Conservation (phyloP, 2,329 filamentous ascomycete species). For the Fonsecaea monophora region DNA sequence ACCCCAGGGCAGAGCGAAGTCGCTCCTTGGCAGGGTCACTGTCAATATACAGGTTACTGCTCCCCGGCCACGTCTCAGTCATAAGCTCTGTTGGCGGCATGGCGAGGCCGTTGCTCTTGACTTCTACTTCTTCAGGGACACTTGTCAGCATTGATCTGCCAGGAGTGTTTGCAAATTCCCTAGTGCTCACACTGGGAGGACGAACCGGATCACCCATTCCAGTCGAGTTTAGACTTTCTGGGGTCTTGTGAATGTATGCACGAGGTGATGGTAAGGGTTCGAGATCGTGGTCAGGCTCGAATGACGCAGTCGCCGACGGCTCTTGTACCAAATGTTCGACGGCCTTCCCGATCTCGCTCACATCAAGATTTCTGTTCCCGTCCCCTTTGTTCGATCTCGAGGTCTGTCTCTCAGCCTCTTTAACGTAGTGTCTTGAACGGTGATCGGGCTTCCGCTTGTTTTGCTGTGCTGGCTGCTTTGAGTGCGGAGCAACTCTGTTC, state of each 20-base stretch:
- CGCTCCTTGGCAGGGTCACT: slow-evolving; percentile 10
- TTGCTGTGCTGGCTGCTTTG: background rate
- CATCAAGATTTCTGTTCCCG: background rate
- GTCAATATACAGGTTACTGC: slow-evolving; percentile 18
- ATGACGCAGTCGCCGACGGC: background rate
- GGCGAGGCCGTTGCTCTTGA: slow-evolving; percentile 13
- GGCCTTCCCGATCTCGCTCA: background rate
- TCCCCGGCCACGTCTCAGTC: slow-evolving; percentile 4
- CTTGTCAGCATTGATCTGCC: slow-evolving; percentile 28
- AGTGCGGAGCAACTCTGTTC: background rate
- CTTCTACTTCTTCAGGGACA: slow-evolving; percentile 29
- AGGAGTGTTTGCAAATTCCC: slow-evolving; percentile 36
- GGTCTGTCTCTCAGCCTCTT: background rate
- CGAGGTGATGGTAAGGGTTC: slow-evolving; percentile 6
- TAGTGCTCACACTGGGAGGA: slow-evolving; percentile 29
- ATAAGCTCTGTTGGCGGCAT: background rate
- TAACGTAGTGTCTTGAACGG: background rate
- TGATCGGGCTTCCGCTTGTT: background rate
- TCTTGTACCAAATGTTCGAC: background rate
- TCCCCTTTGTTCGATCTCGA: background rate
- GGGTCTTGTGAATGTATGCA: slow-evolving; percentile 18
- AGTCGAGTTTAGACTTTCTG: slow-evolving; percentile 20
- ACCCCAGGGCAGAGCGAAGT: background rate
- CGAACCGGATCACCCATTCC: slow-evolving; percentile 23
- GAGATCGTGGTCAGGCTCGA: background rate